These are phyloP conservation scores for Haplographium delicatum DNA, from an alignment of 495 filamentous ascomycete species.

Conservation along the genomic window DNA sequence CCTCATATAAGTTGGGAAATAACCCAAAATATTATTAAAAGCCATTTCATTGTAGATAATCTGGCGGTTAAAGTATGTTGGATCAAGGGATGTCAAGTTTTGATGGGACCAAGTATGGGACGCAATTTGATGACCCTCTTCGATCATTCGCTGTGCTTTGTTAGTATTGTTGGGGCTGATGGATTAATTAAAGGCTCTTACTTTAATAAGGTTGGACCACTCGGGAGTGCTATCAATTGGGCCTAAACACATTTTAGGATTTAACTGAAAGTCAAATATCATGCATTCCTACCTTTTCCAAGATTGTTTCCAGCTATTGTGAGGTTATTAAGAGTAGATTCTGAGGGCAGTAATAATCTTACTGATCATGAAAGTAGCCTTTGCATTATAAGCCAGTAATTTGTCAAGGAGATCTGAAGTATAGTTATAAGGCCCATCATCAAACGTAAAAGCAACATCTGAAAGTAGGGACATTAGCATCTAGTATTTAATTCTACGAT, in stretches of 20 bases:
- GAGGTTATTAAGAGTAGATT: conserved; percentile 39
- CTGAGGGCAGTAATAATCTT: conserved; percentile 44
- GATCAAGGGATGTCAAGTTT: conserved; percentile 56
- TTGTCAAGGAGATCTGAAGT: conserved; percentile 59
- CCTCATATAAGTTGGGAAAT: conserved; percentile 79
- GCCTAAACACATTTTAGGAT: neutral
- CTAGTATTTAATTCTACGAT: no score
- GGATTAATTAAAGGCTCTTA: neutral
- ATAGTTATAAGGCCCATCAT: conserved; percentile 64
- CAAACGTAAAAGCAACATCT: conserved; percentile 60
- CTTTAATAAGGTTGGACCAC: conserved; percentile 18
- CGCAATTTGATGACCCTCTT: conserved; percentile 74
- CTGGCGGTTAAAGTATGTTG: conserved; percentile 55
- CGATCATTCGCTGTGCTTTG: conserved; percentile 51
- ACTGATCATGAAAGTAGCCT: conserved; percentile 65
- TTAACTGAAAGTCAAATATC: neutral
- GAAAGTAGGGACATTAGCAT: no score
- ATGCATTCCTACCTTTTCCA: conserved; percentile 25
- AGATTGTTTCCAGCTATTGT: conserved; percentile 55
- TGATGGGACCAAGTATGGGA: conserved; percentile 80
- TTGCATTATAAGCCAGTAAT: conserved; percentile 49
- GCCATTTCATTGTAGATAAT: conserved; percentile 78
- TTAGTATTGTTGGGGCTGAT: neutral
- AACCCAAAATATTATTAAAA: conserved; percentile 70
- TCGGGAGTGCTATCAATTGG: conserved; percentile 18